Percentiles rank a stretch among this genome's conserved stretches.
phyloP scores from a whole-genome alignment of 2,329 filamentous ascomycete species.

The Gnomoniopsis smithogilvyi region DNA sequence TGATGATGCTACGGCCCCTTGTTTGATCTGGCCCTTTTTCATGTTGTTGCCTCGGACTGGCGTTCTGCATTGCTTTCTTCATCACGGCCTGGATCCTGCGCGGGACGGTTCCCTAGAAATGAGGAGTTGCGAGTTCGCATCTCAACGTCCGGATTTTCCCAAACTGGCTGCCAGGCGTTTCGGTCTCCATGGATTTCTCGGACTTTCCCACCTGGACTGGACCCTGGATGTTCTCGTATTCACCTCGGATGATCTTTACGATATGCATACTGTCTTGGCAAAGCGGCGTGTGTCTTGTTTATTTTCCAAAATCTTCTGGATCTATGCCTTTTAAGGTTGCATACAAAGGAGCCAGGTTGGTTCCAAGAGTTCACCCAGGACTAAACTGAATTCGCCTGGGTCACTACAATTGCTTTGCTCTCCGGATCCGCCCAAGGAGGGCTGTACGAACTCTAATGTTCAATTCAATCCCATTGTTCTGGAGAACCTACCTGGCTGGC shows the following conservation, averaged over 20 bases:
- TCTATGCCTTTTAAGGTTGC: slow-evolving; percentile 2
- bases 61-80: slow-evolving; percentile 7
- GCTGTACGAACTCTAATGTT: background rate
- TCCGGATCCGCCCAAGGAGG: slow-evolving; percentile 33
- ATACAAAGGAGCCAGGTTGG: slow-evolving; percentile 24
- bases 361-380: slow-evolving; percentile 25
- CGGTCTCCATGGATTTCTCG: slow-evolving; percentile 5
- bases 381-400: no score
- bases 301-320: slow-evolving; percentile 7
- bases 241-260: slow-evolving; percentile 4
- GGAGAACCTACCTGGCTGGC: background rate
- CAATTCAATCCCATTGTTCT: background rate
- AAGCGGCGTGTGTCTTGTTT: slow-evolving; percentile 3
- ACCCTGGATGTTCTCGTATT: slow-evolving; percentile 13
- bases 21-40: slow-evolving; percentile 8
- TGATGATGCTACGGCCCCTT: slow-evolving; percentile 13
- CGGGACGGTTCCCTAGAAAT: background rate
- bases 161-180: slow-evolving; percentile 14
- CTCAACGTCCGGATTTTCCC: slow-evolving; percentile 4
- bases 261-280: slow-evolving; percentile 4
- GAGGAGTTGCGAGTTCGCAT: slow-evolving; percentile 10
- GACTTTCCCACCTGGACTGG: slow-evolving; percentile 4
- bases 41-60: slow-evolving; percentile 14
- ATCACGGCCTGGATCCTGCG: background rate
- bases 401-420: slow-evolving; percentile 34